phyloP scores from a whole-genome alignment of 176 grass and related monocot genomes.

The Carex parvula region DNA sequence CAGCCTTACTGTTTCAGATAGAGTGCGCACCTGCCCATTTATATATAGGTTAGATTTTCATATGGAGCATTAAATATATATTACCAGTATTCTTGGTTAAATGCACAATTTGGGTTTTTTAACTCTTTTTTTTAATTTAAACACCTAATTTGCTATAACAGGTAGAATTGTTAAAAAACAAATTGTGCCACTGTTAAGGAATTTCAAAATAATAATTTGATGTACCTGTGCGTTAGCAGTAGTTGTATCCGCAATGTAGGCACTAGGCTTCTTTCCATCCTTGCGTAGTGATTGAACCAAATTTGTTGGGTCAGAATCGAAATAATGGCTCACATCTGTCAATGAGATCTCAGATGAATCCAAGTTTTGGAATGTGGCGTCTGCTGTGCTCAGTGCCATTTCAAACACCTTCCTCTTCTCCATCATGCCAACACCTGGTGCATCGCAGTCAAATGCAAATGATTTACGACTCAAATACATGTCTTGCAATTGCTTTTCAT shows the following conservation, averaged over 20 bases:
- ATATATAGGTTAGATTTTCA: not conserved
- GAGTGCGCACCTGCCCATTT: conserved; percentile 49
- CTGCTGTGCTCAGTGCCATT: conserved; percentile 79
- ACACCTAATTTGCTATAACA: not conserved
- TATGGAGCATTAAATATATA: not conserved
- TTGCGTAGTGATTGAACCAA: conserved; percentile 81
- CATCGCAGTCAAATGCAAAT: conserved; percentile 85
- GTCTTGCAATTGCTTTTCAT: conserved; percentile 97
- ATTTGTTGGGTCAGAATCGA: conserved; percentile 94
- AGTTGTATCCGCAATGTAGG: conserved; percentile 92
- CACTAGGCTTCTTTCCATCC: conserved; percentile 72
- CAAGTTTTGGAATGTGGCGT: conserved; percentile 97
- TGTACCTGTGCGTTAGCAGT: conserved; percentile 78
- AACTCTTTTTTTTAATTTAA: not conserved
- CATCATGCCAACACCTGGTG: conserved; percentile 80
- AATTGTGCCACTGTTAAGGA: not conserved
- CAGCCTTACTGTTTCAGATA: conserved; percentile 85
- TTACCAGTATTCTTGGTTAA: not conserved
- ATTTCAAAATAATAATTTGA: not conserved
- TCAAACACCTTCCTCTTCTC: conserved; percentile 91
- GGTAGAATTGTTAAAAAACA: not conserved
- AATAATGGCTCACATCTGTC: conserved; percentile 99
- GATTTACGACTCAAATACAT: conserved; percentile 98
- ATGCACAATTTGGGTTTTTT: not conserved
- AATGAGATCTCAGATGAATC: conserved; percentile 97